Evolutionary conservation across 169 alveolate genomes (phyloP).

Genomic region (Plasmodium cynomolgi): DNA sequence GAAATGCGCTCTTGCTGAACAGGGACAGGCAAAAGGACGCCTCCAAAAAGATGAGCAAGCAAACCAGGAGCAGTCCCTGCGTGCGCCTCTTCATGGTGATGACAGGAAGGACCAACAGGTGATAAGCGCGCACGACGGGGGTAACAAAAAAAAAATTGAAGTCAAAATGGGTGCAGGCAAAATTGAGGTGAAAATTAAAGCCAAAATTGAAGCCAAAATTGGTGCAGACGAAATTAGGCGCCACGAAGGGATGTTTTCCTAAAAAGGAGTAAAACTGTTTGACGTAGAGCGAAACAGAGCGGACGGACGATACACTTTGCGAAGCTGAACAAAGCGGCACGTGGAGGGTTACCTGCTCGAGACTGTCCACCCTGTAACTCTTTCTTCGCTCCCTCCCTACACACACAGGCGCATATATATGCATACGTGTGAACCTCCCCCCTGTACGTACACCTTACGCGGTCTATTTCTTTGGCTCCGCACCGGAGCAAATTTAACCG

Average conservation of each 20-base stretch:
- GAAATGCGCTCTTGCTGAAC: constrained; percentile 45
- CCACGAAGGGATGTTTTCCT: not conserved
- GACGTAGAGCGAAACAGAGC: not conserved
- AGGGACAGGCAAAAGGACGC: constrained; percentile 21
- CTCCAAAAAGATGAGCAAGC: constrained; percentile 31
- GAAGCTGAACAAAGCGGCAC: not conserved
- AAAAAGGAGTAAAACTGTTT: not conserved
- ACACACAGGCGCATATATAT: not conserved
- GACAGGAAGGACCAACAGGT: not conserved
- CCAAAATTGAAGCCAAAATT: not conserved
- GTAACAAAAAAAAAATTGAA: not conserved
- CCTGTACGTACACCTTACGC: not conserved
- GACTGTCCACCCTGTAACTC: not conserved
- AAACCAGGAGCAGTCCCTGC: constrained; percentile 10
- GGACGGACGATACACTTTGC: not conserved
- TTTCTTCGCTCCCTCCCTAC: not conserved
- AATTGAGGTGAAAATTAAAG: no score
- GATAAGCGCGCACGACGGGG: not conserved
- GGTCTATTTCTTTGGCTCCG: not conserved
- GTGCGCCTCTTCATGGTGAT: constrained; percentile 11
- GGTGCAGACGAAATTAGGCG: not conserved
- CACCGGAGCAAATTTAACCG: not conserved
- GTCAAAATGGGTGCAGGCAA: not conserved
- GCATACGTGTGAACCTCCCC: not conserved
- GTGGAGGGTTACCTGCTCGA: not conserved